Conservation (phyloP, 768 basidiomycete species). For the Exsudoporus frostii region DNA sequence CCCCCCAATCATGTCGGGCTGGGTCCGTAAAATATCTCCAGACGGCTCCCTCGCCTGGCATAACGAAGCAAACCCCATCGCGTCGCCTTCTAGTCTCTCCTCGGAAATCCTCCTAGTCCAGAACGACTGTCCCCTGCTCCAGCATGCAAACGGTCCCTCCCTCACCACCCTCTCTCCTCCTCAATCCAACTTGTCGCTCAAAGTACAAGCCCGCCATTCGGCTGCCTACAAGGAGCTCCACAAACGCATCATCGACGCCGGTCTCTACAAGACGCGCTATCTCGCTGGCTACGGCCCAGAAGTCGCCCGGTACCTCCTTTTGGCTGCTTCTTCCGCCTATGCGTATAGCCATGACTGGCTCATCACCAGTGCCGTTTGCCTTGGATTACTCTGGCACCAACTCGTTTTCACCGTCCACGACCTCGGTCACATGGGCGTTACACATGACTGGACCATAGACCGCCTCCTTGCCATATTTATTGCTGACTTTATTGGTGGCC, state of each 20-base stretch:
- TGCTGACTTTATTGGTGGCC: constrained; percentile 85
- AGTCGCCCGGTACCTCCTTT: constrained; percentile 67
- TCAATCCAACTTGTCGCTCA: constrained; percentile 51
- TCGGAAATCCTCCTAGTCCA: constrained; percentile 66
- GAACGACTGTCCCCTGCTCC: constrained; percentile 30
- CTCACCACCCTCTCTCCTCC: constrained; percentile 47
- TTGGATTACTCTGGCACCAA: constrained; percentile 95
- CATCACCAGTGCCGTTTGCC: constrained; percentile 68
- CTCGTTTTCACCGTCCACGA: constrained; percentile 91
- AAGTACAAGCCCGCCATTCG: constrained; percentile 64
- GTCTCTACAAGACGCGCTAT: constrained; percentile 82
- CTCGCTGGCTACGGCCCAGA: constrained; percentile 89
- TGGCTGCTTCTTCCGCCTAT: constrained; percentile 57
- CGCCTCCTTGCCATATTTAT: constrained; percentile 74
- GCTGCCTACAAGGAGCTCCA: constrained; percentile 80
- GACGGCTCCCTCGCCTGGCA: constrained; percentile 52
- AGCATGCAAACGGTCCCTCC: constrained; percentile 38
- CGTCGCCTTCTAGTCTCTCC: constrained; percentile 32
- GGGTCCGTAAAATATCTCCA: constrained; percentile 57
- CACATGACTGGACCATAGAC: constrained; percentile 81
- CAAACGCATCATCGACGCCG: constrained; percentile 66
- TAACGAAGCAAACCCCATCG: constrained; percentile 53
- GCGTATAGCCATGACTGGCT: constrained; percentile 66
- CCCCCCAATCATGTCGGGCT: constrained; percentile 84
- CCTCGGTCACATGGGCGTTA: constrained; percentile 92